Base-by-base conservation (phyloP, 306 rosid genomes). In the apple (Malus domestica) region DNA sequence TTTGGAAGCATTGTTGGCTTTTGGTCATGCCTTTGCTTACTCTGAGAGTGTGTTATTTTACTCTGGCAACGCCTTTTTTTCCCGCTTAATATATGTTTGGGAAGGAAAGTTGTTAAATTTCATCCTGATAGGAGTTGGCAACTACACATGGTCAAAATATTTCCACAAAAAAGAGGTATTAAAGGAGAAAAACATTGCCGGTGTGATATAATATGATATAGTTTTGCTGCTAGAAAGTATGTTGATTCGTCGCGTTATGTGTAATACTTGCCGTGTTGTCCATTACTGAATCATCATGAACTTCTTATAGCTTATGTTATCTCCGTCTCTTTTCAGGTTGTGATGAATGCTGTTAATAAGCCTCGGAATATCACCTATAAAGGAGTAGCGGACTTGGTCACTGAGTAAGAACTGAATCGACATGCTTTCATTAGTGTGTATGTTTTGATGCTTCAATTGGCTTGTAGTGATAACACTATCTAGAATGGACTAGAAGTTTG, bases 301-400 rank as follows among this genome's bases (percentile, higher is more conserved):
- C 30, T 70, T 63, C 68, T 40, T 30, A 15, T 57, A 44, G 14
- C 60, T 85, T 60, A 14, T 61, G 61, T 69, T 65, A 9, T 76
- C 3, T 65, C 45, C 46, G 61, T 75, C 65, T 68, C 45, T 85
- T 81, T 81, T 79, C 89, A 94, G 97, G 93, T 95, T 87, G 97
- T 95, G 69, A 95, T 92, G 99, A 93, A 92, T 63, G 97, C 97
- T 65, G 96, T 95, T 77, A 95, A 89, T 79, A 89, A 95, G 88
- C 99, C 99, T 62, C 86, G 87, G 54, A 87, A 87, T 86, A 60
- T 95, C 75, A 81, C 93, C 61, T 95, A 95, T 71, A 95, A 95
- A 82, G 99, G 97, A 89, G 74, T 87, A 60, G 82, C 99, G 29
- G 99, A 95, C 86, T 86, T 95, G 88, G 99, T 95, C 79, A 95